Conservation (phyloP, 345 rosid species). For the Populus pruinosa region DNA sequence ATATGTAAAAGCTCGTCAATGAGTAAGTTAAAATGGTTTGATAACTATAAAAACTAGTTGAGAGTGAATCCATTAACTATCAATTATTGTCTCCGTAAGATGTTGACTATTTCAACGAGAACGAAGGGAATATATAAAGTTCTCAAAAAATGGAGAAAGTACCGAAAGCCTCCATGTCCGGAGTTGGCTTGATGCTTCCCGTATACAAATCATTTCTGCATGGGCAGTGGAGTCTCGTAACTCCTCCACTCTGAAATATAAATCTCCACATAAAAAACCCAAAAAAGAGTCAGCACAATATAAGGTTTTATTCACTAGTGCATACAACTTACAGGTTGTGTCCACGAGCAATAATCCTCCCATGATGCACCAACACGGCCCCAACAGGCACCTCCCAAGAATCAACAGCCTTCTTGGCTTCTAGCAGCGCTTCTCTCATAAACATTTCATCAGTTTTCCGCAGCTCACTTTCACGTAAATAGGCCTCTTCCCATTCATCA, state of each 20-base stretch:
- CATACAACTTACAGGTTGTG: conserved; percentile 68
- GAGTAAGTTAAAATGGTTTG: not conserved
- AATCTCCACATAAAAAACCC: conserved; percentile 2
- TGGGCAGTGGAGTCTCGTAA: conserved; percentile 94
- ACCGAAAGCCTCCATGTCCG: conserved; percentile 88
- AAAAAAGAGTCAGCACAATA: conserved; percentile 12
- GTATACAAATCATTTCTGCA: conserved; percentile 94
- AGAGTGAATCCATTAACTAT: not conserved
- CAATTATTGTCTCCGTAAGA: not conserved
- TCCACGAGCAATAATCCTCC: conserved; percentile 91
- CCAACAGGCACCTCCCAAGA: conserved; percentile 98
- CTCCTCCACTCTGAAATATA: conserved; percentile 78
- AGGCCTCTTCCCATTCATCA: conserved; percentile 99
- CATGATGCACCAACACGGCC: conserved; percentile 84
- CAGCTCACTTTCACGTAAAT: conserved; percentile 62
- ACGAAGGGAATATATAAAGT: not conserved
- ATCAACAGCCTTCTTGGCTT: conserved; percentile 95
- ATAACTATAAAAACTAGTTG: not conserved
- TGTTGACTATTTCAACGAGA: not conserved
- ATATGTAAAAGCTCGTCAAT: too few relatives aligned
- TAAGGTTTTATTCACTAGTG: conserved; percentile 5
- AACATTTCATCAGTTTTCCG: conserved; percentile 70
- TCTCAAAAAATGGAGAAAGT: conserved; percentile 22
- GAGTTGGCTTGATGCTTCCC: conserved; percentile 77
- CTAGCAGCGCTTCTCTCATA: conserved; percentile 89